Evolutionary conservation across 805 yeast species (phyloP), one percentile per base, ranked within the genome.

Genomic region (Sungouiella thailandica): DNA sequence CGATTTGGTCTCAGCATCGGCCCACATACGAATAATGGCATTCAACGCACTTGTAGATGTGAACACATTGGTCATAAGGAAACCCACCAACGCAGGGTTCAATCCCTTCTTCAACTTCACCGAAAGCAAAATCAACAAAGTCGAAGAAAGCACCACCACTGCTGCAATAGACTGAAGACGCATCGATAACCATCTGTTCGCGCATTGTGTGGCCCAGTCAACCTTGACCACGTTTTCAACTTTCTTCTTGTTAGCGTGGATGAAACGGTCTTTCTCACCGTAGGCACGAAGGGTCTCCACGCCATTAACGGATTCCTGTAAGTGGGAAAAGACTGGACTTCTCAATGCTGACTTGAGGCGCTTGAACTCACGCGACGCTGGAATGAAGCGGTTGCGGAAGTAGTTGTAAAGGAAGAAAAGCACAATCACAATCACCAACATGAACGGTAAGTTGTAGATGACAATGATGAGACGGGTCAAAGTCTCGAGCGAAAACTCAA

Each of bases 281-380:
- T 50, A 62, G 4, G 68, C 67, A 29, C 49, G 45, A 29, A 62
- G 50, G 3, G 67, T 60, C 19, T 60, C 66, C 10, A 57, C 55
- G 10, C 68, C 68, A 36, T 50, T 55, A 27, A 62, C 43, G 2
- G 63, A 55, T 37, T 62, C 68, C 45, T 61, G 68, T 17, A 62
- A 43, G 23, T 58, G 63, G 3, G 65, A 53, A 31, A 60, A 55
- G 3, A 60, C 44, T 0, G 68, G 68, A 23, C 57, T 49, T 40
- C 55, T 56, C 29, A 42, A 47, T 9, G 60, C 54, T 26, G 62
- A 56, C 25, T 44, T 47, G 23, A 60, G 45, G 35, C 68, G 40
- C 40, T 57, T 60, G 32, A 61, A 48, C 38, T 58, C 64, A 41
- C 65, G 46, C 4, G 65, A 55, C 19, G 66, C 52, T 12, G 67